Evolutionary conservation across 495 filamentous ascomycete species (phyloP).

Genomic region (Penicillium coffeae): DNA sequence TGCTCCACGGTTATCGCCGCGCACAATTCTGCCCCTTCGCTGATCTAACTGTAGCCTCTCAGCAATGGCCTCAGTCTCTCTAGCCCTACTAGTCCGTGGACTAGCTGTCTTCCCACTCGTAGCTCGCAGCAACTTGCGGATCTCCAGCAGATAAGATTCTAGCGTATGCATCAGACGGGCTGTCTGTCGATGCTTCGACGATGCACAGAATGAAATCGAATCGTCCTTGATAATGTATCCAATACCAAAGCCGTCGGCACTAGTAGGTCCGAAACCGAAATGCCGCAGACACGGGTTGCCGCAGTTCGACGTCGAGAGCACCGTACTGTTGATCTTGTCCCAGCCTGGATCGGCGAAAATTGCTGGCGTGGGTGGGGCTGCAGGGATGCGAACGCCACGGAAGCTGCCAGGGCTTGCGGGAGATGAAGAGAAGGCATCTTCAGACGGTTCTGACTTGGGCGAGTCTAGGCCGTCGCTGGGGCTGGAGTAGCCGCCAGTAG

Average conservation of each 20-base stretch:
- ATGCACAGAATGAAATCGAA: constrained; percentile 83
- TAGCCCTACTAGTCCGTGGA: constrained; percentile 55
- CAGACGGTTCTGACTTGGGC: constrained; percentile 47
- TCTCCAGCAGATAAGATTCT: constrained; percentile 85
- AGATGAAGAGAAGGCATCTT: constrained; percentile 38
- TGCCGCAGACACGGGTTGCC: constrained; percentile 95
- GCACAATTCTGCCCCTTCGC: constrained; percentile 44
- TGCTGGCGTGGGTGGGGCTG: constrained; percentile 57
- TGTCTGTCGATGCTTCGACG: constrained; percentile 89
- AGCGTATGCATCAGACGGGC: constrained; percentile 83
- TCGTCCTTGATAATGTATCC: constrained; percentile 99
- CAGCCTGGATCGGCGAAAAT: constrained; percentile 88
- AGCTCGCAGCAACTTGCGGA: constrained; percentile 73
- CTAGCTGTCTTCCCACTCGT: constrained; percentile 54
- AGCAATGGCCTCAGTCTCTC: constrained; percentile 61
- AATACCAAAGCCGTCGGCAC: constrained; percentile 92
- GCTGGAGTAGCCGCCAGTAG: constrained; percentile 50
- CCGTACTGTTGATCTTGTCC: constrained; percentile 93
- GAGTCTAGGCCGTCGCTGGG: constrained; percentile 52
- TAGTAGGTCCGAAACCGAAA: constrained; percentile 94
- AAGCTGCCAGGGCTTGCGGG: constrained; percentile 26
- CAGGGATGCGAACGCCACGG: constrained; percentile 26
- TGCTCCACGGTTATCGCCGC: constrained; percentile 40
- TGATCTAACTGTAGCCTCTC: constrained; percentile 40
- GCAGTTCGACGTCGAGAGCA: constrained; percentile 96